These are phyloP conservation scores for Chloromonas sp. DNA, from an alignment of 163 green algal genomes.

Conservation along the genomic window DNA sequence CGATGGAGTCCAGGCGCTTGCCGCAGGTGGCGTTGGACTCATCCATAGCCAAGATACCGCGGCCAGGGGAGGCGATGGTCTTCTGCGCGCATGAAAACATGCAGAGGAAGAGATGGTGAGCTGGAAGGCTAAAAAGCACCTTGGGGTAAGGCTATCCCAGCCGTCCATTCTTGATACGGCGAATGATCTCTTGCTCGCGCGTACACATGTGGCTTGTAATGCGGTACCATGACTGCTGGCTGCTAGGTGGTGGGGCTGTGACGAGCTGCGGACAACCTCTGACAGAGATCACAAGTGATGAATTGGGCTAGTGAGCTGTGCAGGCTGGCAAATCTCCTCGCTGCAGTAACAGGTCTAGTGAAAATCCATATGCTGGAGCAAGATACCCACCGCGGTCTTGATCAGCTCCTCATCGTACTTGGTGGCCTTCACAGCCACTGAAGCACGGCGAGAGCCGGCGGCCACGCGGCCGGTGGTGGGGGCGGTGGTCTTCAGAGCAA, in stretches of 20 bases:
- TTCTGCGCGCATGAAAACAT: slow-evolving; percentile 51
- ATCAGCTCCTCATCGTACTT: slow-evolving; percentile 93
- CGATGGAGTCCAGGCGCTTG: slow-evolving; percentile 95
- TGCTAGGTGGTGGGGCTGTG: too few relatives aligned
- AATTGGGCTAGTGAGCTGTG: too few relatives aligned
- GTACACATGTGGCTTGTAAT: background rate
- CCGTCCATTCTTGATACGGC: background rate
- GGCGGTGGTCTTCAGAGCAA: slow-evolving; percentile 2
- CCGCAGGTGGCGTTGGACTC: slow-evolving; percentile 99
- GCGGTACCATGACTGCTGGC: too few relatives aligned
- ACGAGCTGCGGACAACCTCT: too few relatives aligned
- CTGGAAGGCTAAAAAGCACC: background rate
- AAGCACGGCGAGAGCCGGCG: background rate
- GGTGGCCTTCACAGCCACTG: slow-evolving; percentile 17
- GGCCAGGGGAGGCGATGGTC: slow-evolving; percentile 75
- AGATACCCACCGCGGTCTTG: slow-evolving; percentile 70
- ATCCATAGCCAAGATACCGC: slow-evolving; percentile 97
- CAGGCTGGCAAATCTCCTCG: too few relatives aligned
- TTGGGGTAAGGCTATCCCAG: background rate
- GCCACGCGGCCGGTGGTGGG: background rate
- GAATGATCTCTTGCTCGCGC: too few relatives aligned
- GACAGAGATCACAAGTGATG: too few relatives aligned
- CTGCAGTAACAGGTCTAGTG: too few relatives aligned
- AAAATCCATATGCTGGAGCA: too few relatives aligned
- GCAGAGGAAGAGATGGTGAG: background rate